phyloP scores from a whole-genome alignment of 306 rosid genomes.

The Begonia loranthoides region DNA sequence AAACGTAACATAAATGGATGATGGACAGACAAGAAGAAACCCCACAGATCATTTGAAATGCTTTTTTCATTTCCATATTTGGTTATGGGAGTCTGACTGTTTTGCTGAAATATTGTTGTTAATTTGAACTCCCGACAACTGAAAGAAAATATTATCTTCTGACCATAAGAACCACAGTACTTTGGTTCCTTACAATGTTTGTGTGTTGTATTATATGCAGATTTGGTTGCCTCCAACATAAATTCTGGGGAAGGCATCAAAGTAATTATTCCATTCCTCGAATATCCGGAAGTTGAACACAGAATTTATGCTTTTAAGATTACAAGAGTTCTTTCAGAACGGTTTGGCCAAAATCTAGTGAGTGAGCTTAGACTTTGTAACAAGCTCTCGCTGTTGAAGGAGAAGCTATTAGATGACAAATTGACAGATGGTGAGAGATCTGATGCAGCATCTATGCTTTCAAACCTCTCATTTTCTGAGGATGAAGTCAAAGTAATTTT shows the following conservation, averaged over 20 bases:
- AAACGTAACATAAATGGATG: too few relatives aligned
- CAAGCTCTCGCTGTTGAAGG: constrained; percentile 29
- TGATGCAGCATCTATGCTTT: too few relatives aligned
- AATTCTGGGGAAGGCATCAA: constrained; percentile 29
- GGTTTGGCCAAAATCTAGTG: constrained; percentile 28
- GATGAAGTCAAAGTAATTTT: constrained; percentile 29
- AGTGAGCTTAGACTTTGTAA: constrained; percentile 29
- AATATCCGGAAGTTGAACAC: constrained; percentile 32
- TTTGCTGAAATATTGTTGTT: too few relatives aligned
- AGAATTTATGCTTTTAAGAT: constrained; percentile 36
- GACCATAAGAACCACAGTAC: too few relatives aligned
- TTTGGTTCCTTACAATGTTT: not conserved
- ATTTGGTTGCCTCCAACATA: constrained; percentile 31
- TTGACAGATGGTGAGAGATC: constrained; percentile 6
- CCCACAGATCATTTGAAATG: too few relatives aligned
- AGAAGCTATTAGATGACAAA: constrained; percentile 28
- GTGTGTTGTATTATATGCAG: constrained; percentile 13
- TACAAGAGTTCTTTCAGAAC: constrained; percentile 33
- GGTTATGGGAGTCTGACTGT: too few relatives aligned
- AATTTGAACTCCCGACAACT: too few relatives aligned
- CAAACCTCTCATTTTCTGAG: too few relatives aligned
- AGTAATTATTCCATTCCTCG: constrained; percentile 28
- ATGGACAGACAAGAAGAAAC: too few relatives aligned
- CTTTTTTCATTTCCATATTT: too few relatives aligned
- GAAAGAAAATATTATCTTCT: too few relatives aligned